Evolutionary conservation across 345 rosid species (phyloP).

Genomic region (Laguncularia racemosa): DNA sequence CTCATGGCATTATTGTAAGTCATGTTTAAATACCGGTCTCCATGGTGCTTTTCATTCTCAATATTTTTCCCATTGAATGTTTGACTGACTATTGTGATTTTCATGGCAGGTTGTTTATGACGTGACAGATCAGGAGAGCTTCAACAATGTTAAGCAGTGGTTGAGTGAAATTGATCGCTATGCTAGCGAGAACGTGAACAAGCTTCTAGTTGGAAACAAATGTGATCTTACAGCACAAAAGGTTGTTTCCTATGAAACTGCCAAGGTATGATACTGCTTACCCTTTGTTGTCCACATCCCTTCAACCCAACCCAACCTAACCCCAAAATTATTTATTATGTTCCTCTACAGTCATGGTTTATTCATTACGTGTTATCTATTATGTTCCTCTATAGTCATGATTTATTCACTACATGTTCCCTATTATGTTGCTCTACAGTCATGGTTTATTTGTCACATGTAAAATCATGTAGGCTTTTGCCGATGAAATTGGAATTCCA

Average conservation of each 20-base stretch:
- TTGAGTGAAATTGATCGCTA: slow-evolving; percentile 68
- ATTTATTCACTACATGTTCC: no score
- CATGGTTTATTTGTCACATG: not conserved
- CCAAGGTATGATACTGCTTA: slow-evolving; percentile 31
- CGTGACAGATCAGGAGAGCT: slow-evolving; percentile 75
- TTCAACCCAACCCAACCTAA: no score
- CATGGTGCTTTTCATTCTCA: not conserved
- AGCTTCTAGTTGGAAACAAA: slow-evolving; percentile 73
- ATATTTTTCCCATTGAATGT: not conserved
- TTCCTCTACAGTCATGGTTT: not conserved
- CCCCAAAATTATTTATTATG: not conserved
- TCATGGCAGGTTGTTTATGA: slow-evolving; percentile 54
- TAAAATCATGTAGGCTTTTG: slow-evolving; percentile 39
- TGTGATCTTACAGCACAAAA: slow-evolving; percentile 60
- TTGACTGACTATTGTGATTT: slow-evolving; percentile 2
- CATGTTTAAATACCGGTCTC: not conserved
- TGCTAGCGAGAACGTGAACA: slow-evolving; percentile 72
- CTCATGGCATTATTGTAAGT: slow-evolving; percentile 83
- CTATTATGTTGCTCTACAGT: not conserved
- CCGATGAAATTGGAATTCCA: slow-evolving; percentile 71
- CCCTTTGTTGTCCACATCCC: no score
- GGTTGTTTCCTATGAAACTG: slow-evolving; percentile 60
- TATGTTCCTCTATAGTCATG: not conserved
- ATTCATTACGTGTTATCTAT: not conserved
- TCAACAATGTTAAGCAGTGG: slow-evolving; percentile 77